phyloP scores from a whole-genome alignment of 2,329 filamentous ascomycete species.

The Ceratocystis alfenasii region DNA sequence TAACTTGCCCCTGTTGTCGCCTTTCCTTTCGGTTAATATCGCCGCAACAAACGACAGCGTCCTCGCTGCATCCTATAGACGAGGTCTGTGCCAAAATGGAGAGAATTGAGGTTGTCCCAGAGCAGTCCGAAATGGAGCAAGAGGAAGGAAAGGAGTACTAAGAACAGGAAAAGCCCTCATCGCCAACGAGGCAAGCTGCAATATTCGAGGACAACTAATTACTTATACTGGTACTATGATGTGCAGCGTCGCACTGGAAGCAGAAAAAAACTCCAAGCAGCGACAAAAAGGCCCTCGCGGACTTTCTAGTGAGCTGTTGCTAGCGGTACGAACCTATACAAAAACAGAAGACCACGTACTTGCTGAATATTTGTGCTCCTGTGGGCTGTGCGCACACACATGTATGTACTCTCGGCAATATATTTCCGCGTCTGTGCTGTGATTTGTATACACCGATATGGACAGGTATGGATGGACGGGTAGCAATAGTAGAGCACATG shows the following conservation, averaged over 20 bases:
- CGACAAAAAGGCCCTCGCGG: background rate
- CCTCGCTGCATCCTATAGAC: background rate
- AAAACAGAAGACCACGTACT: background rate
- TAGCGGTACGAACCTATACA: background rate
- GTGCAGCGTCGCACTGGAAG: background rate
- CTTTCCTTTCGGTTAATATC: constrained; percentile 9
- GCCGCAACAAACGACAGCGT: constrained; percentile 8
- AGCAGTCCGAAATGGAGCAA: background rate
- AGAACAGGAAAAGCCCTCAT: background rate
- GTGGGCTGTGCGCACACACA: constrained; percentile 7
- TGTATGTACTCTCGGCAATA: constrained; percentile 4
- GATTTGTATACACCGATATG: background rate
- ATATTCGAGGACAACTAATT: background rate
- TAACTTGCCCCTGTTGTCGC: background rate
- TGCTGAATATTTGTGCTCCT: background rate
- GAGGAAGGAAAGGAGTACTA: background rate
- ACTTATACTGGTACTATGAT: background rate
- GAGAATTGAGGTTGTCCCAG: background rate
- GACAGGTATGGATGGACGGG: background rate
- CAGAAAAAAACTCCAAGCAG: background rate
- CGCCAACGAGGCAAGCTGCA: background rate
- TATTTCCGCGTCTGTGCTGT: constrained; percentile 8
- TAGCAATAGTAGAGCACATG: background rate
- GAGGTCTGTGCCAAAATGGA: background rate
- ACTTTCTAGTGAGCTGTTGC: background rate